These are phyloP conservation scores for Steccherinum ochraceum DNA, from an alignment of 768 basidiomycete genomes.

Conservation along the genomic window DNA sequence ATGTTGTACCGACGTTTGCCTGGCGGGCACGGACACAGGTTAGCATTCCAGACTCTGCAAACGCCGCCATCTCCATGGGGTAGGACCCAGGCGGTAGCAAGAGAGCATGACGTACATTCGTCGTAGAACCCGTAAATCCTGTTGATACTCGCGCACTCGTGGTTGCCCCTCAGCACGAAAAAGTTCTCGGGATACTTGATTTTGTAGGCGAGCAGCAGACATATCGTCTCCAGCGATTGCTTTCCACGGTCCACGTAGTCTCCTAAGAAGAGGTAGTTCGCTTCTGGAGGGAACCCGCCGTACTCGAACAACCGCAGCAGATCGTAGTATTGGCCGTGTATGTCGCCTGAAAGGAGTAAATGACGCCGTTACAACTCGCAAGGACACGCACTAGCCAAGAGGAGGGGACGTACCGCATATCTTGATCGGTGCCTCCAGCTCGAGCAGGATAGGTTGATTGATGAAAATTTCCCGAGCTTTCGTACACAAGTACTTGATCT, in stretches of 20 bases:
- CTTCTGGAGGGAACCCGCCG: slow-evolving; percentile 98
- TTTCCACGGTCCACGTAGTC: slow-evolving; percentile 99
- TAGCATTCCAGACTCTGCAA: not conserved
- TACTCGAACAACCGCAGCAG: slow-evolving; percentile 97
- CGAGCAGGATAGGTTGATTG: slow-evolving; percentile 95
- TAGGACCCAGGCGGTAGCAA: not conserved
- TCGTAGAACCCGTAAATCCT: slow-evolving; percentile 99
- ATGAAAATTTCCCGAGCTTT: slow-evolving; percentile 99
- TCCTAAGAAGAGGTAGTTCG: slow-evolving; percentile 99
- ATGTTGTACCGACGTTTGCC: slow-evolving; percentile 99
- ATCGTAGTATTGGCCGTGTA: slow-evolving; percentile 99
- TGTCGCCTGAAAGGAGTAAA: slow-evolving; percentile 64
- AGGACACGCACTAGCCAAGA: not conserved
- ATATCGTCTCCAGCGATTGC: slow-evolving; percentile 99
- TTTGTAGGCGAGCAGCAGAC: slow-evolving; percentile 98
- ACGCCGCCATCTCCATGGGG: not conserved
- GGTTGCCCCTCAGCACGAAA: slow-evolving; percentile 98
- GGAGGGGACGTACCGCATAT: slow-evolving; percentile 76
- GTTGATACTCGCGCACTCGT: slow-evolving; percentile 99
- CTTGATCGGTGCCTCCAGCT: slow-evolving; percentile 99
- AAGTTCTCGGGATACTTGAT: slow-evolving; percentile 99
- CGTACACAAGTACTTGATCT: slow-evolving; percentile 99
- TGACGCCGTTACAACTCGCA: not conserved
- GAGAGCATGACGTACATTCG: slow-evolving; percentile 65
- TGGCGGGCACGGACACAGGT: slow-evolving; percentile 26